These are phyloP conservation scores for Alternaria sp. DNA, from an alignment of 2,329 filamentous ascomycete species.

Conservation along the genomic window DNA sequence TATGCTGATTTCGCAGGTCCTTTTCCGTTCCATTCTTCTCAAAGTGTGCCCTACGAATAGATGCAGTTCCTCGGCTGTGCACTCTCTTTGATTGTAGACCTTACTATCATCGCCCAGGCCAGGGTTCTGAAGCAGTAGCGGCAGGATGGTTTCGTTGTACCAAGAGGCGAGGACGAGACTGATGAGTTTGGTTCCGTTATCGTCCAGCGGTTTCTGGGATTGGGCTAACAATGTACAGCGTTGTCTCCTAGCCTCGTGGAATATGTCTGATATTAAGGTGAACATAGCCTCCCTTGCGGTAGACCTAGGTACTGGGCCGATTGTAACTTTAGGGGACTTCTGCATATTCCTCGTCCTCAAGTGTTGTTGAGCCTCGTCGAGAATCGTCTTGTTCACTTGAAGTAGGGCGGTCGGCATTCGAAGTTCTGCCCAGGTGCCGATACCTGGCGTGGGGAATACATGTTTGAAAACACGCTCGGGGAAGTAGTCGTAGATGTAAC, in stretches of 20 bases:
- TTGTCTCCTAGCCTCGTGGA: not conserved
- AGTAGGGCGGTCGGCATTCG: not conserved
- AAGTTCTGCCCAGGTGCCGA: not conserved
- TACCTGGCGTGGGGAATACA: not conserved
- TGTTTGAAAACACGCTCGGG: not conserved
- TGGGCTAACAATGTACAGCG: not conserved
- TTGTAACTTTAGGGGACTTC: not conserved
- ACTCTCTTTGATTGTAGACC: not conserved
- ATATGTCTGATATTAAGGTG: not conserved
- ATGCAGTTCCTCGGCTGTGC: not conserved
- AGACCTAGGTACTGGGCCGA: not conserved
- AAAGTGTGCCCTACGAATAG: not conserved
- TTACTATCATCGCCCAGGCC: not conserved
- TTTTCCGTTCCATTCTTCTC: not conserved
- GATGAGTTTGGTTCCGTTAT: not conserved
- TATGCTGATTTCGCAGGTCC: not conserved
- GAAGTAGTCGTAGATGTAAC: not conserved
- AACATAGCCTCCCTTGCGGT: not conserved
- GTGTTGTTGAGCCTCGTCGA: not conserved
- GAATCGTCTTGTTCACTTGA: not conserved
- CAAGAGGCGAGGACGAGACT: not conserved
- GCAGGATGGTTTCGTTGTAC: not conserved
- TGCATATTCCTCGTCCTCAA: not conserved
- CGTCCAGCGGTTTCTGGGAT: not conserved
- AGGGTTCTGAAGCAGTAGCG: not conserved